Percentiles rank a stretch among this genome's conserved stretches.
Conservation (phyloP, 2,329 filamentous ascomycete genomes). For the Talaromyces sp. region DNA sequence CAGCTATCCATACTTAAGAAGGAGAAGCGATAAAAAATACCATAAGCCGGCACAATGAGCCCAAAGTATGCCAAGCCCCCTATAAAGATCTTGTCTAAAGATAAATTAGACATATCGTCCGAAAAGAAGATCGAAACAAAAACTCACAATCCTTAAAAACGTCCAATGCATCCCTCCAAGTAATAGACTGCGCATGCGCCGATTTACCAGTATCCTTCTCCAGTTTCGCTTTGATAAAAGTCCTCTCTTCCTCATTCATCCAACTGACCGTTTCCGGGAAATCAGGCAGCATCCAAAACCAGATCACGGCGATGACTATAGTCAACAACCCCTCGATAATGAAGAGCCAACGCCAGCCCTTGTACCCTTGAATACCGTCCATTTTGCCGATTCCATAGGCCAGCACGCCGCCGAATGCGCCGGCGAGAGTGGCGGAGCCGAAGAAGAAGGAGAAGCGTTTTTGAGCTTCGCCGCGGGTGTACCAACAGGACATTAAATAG, state of each 20-base stretch:
- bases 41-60: conserved; percentile 69
- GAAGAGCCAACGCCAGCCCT: conserved; percentile 48
- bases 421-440: conserved; percentile 59
- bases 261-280: conserved; percentile 72
- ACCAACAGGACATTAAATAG: conserved; percentile 75
- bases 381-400: conserved; percentile 58
- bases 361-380: conserved; percentile 53
- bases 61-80: conserved; percentile 79
- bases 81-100: conserved; percentile 58
- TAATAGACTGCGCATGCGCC: conserved; percentile 58
- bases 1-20: neutral
- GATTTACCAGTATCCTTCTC: conserved; percentile 64
- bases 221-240: conserved; percentile 62
- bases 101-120: neutral
- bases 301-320: conserved; percentile 53
- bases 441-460: conserved; percentile 94
- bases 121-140: no score
- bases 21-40: conserved; percentile 27
- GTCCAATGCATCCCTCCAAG: conserved; percentile 52
- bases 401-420: conserved; percentile 58
- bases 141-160: conserved; percentile 62
- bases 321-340: conserved; percentile 63
- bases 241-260: conserved; percentile 64
- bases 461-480: conserved; percentile 79
- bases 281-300: conserved; percentile 63